phyloP scores from a whole-genome alignment of 2,329 filamentous ascomycete genomes.

The Epichloe glyceriae region DNA sequence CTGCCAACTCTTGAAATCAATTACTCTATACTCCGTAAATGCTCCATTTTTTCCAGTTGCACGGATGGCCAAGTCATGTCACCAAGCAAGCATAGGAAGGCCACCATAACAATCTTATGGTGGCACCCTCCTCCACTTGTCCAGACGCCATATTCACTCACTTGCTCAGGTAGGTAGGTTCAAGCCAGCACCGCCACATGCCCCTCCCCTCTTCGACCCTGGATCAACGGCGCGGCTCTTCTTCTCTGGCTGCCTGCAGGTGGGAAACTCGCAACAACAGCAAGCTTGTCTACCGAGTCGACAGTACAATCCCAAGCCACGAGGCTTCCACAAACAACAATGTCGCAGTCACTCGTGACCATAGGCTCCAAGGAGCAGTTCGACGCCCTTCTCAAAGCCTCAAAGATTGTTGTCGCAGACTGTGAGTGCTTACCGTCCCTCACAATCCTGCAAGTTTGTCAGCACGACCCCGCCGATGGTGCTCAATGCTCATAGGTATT shows the following conservation, averaged over 20 bases:
- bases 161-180: too few species aligned
- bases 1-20: too few species aligned
- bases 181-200: too few species aligned
- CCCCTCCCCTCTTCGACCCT: background rate
- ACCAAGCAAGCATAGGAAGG: too few species aligned
- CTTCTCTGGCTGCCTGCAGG: background rate
- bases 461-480: background rate
- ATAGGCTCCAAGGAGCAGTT: conserved; percentile 49
- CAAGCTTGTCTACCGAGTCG: background rate
- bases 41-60: too few species aligned
- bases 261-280: background rate
- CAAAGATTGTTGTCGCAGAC: conserved; percentile 72
- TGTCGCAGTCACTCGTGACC: conserved; percentile 17
- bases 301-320: background rate
- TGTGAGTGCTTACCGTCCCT: conserved; percentile 47
- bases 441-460: background rate
- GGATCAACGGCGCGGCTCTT: background rate
- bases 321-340: conserved; percentile 8
- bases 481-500: background rate
- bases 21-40: too few species aligned
- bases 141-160: too few species aligned
- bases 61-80: too few species aligned
- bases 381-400: conserved; percentile 52
- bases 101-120: too few species aligned
- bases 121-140: too few species aligned